Evolutionary conservation across 441 rosid genomes (phyloP), one percentile per base, ranked within the genome.

Genomic region (Corymbia calophylla): DNA sequence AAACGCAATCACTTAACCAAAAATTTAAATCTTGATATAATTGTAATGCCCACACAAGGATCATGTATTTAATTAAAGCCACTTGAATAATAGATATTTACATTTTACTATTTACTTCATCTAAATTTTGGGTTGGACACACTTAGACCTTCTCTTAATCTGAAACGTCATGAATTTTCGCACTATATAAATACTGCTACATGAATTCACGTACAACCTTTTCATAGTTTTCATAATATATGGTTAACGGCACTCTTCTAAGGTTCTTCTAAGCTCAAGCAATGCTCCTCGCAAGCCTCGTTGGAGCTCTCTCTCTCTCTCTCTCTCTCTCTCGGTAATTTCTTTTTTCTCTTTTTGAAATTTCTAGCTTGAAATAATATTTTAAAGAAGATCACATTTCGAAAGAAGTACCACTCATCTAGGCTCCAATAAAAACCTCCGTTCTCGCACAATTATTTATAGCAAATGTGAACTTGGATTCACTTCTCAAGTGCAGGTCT

Each of bases 1-100:
- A 1, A 1, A n/a, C 0, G 39, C 5, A 64, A 64, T 64, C 35
- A 8, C 73, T 4, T 0, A n/a, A n/a, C 39, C 39, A 15, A n/a
- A 0, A 1, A n/a, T 15, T 64, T 17, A 15, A 31, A 0, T 8
- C 6, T 31, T 1, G 0, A 1, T 4, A 0, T 32, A 66, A 31
- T 31, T 4, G 23, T 16, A 8, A 31, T 66, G 12, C 5, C 73
- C 73, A 8, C 8, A 0, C 39, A 31, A 31, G 39, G 39, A 66
- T 15, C 11, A 16, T 4, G 73, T 8, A 8, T 31, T 17, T 17
- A 16, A 66, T 31, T 17, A 4, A 66, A 23, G 23, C 62, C 62
- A 56, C 13, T 56, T 23, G 13, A 56, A 56, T 56, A 54, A 3
- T 49, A 11, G 14, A 7, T 54, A 54, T 54, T 2, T 18, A 7